A percentile compares a stretch with the other conserved stretches of the same genome.
phyloP scores from a whole-genome alignment of 495 filamentous ascomycete genomes.

The Neurospora sp. region DNA sequence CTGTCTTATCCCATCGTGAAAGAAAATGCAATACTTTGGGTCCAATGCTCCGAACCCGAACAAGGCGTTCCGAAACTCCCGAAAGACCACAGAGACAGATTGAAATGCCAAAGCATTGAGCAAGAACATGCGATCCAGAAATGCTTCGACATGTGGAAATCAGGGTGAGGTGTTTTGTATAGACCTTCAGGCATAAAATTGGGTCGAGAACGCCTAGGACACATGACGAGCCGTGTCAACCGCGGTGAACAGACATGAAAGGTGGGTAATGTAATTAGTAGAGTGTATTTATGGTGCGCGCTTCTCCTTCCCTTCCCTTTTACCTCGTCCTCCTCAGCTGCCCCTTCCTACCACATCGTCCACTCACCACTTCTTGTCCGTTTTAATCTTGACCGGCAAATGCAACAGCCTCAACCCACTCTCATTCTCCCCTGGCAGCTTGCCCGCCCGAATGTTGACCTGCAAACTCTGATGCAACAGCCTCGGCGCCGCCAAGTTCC shows the following conservation, averaged over 20 bases:
- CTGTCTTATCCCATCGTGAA: not conserved
- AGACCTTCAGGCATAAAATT: not conserved
- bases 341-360: not conserved
- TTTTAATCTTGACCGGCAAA: slow-evolving; percentile 31
- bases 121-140: no score
- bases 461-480: slow-evolving; percentile 48
- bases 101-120: not conserved
- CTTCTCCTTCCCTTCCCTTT: not conserved
- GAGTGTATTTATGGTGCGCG: not conserved
- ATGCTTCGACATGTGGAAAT: not conserved
- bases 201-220: not conserved
- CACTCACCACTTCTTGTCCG: not conserved
- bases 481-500: slow-evolving; percentile 33
- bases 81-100: not conserved
- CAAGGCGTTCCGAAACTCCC: not conserved
- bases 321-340: not conserved
- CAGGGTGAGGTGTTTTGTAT: not conserved
- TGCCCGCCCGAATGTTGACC: slow-evolving; percentile 47
- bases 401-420: slow-evolving; percentile 30
- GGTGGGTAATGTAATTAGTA: not conserved
- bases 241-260: not conserved
- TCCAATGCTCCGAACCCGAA: not conserved
- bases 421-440: slow-evolving; percentile 28
- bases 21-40: not conserved
- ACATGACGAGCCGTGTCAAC: not conserved